phyloP scores from a whole-genome alignment of 1,139 yeast genomes.

The Hanseniaspora sp. region DNA sequence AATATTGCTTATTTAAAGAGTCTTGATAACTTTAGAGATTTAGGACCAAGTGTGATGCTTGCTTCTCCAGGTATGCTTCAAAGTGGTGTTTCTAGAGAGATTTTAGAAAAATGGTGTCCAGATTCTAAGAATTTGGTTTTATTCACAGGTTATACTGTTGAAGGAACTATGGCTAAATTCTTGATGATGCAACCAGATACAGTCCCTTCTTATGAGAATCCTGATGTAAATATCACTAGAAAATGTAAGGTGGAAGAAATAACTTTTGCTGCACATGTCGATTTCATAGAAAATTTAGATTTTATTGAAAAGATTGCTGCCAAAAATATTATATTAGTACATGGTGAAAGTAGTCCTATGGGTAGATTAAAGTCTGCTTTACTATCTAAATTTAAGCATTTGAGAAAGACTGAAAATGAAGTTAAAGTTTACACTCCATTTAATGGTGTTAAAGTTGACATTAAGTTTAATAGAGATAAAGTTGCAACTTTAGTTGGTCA shows the following conservation, averaged over 20 bases:
- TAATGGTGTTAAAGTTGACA: conserved; percentile 69
- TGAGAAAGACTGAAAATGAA: conserved; percentile 80
- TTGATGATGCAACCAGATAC: conserved; percentile 79
- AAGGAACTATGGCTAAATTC: conserved; percentile 94
- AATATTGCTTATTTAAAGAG: conserved; percentile 70
- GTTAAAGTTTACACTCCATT: conserved; percentile 89
- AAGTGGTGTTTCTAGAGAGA: conserved; percentile 83
- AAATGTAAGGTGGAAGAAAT: conserved; percentile 85
- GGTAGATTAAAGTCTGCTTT: conserved; percentile 90
- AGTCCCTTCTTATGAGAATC: conserved; percentile 67
- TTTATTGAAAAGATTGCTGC: conserved; percentile 86
- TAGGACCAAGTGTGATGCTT: conserved; percentile 90
- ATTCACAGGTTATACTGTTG: conserved; percentile 94
- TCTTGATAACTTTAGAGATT: conserved; percentile 76
- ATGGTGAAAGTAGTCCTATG: conserved; percentile 98
- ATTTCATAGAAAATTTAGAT: conserved; percentile 81
- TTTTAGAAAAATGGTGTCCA: conserved; percentile 94
- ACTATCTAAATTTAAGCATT: conserved; percentile 68
- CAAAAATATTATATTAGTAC: conserved; percentile 73
- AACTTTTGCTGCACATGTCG: conserved; percentile 98
- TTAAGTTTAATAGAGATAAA: conserved; percentile 73
- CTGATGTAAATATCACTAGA: conserved; percentile 77
- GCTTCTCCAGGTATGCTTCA: conserved; percentile 98
- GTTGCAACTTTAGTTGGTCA: conserved; percentile 78
- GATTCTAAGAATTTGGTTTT: conserved; percentile 82